Evolutionary conservation across 23 red algal genomes (phyloP).

Genomic region (Gracilaria domingensis): DNA sequence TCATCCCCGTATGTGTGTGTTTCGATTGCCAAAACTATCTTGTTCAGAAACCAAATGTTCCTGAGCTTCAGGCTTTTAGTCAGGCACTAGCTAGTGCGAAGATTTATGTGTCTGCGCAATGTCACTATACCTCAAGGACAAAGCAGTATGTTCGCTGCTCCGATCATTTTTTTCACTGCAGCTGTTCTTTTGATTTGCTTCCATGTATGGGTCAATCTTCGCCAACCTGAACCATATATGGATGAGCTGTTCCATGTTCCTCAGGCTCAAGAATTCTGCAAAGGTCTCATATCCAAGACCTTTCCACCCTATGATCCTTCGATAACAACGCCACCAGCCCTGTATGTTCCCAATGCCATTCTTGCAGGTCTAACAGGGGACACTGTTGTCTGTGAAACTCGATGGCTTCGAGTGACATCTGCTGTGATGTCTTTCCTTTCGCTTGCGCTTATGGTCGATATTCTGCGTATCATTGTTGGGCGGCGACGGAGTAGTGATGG

Average conservation of each 20-base stretch:
- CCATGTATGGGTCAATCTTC: conserved; percentile 42
- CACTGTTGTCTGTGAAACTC: conserved; percentile 10
- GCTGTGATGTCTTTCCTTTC: conserved; percentile 17
- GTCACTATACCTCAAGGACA: not conserved
- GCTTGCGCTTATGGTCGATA: conserved; percentile 14
- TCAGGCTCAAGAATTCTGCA: conserved; percentile 72
- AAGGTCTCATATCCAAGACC: not conserved
- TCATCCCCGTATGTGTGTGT: too few relatives aligned
- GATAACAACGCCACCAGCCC: conserved; percentile 77
- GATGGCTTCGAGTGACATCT: conserved; percentile 47
- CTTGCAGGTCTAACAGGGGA: conserved; percentile 1
- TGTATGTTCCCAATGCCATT: conserved; percentile 60
- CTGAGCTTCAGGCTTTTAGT: too few relatives aligned
- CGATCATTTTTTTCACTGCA: not conserved
- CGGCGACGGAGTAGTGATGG: not conserved
- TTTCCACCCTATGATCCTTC: conserved; percentile 32
- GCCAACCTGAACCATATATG: conserved; percentile 82
- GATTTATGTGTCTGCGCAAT: not conserved
- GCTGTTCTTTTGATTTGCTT: not conserved
- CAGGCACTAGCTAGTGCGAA: too few relatives aligned
- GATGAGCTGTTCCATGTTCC: conserved; percentile 87
- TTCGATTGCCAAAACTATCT: too few relatives aligned
- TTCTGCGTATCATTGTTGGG: not conserved
- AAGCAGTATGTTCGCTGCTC: not conserved
- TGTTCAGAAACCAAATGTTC: too few relatives aligned